phyloP scores from a whole-genome alignment of 805 yeast genomes.

The Suhomyces sp. region DNA sequence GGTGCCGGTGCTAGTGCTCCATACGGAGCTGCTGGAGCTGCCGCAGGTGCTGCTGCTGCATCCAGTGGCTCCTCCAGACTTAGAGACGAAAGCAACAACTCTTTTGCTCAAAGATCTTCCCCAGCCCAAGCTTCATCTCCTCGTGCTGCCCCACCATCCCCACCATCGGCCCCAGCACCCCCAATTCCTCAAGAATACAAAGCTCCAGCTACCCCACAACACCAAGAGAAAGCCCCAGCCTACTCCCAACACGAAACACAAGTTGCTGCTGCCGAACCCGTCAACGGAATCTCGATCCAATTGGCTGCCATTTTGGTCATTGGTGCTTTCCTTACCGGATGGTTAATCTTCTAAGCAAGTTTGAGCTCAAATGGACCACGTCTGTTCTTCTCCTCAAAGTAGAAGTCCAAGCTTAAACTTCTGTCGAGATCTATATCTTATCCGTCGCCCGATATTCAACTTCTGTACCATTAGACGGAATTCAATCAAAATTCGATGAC shows the following conservation, averaged over 20 bases:
- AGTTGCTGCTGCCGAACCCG: constrained; percentile 25
- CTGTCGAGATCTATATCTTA: too few species aligned
- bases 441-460: not conserved
- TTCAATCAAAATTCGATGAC: not conserved
- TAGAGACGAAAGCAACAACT: constrained; percentile 1
- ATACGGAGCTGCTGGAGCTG: constrained; percentile 15
- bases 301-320: constrained; percentile 49
- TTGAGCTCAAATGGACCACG: too few species aligned
- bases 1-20: constrained; percentile 16
- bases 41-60: constrained; percentile 12
- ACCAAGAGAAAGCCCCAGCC: constrained; percentile 7
- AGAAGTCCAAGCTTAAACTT: too few species aligned
- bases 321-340: constrained; percentile 62
- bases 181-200: constrained; percentile 8
- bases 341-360: constrained; percentile 58
- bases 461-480: constrained; percentile 1
- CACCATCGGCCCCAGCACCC: constrained; percentile 7
- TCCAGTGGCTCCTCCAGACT: constrained; percentile 6
- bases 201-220: constrained; percentile 8
- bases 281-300: constrained; percentile 53
- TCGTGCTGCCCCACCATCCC: constrained; percentile 6
- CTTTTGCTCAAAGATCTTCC: constrained; percentile 1
- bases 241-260: constrained; percentile 3
- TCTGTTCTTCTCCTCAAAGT: too few species aligned
- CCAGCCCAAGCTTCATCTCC: constrained; percentile 1